These are phyloP conservation scores for Paramecium primaurelia DNA, from an alignment of 73 alveolate genomes.

Conservation along the genomic window DNA sequence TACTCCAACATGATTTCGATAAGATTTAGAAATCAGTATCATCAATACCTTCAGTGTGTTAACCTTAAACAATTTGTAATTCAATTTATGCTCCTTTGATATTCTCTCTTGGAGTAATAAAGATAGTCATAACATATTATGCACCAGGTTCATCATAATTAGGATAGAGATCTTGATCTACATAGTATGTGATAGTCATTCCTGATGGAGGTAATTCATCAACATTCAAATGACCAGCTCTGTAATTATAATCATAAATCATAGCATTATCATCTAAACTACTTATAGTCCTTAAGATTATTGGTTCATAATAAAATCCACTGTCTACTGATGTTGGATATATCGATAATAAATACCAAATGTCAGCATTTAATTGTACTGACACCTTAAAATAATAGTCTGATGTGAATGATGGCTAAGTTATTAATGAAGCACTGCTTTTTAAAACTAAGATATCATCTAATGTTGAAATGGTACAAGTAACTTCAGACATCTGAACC, in stretches of 20 bases:
- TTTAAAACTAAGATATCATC: not conserved
- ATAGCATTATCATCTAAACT: slow-evolving; percentile 14
- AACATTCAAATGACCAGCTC: not conserved
- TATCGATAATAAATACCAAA: not conserved
- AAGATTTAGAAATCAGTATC: not conserved
- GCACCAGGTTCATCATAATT: not conserved
- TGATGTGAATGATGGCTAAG: not conserved
- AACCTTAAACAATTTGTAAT: not conserved
- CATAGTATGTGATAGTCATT: not conserved
- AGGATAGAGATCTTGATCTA: not conserved
- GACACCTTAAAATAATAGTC: not conserved
- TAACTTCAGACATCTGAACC: slow-evolving; percentile 10
- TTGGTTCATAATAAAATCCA: not conserved
- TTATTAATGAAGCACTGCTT: not conserved
- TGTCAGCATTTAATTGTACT: not conserved
- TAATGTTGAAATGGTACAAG: not conserved
- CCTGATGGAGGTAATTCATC: slow-evolving; percentile 6
- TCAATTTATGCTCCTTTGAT: not conserved
- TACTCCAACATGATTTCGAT: not conserved
- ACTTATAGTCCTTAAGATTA: not conserved
- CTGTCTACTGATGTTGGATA: not conserved
- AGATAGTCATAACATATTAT: not conserved
- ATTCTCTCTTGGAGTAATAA: not conserved
- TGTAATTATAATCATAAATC: not conserved
- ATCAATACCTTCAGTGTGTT: not conserved